These are phyloP conservation scores for Apiospora kogelbergensis DNA, from an alignment of 2,329 filamentous ascomycete genomes.

Conservation along the genomic window DNA sequence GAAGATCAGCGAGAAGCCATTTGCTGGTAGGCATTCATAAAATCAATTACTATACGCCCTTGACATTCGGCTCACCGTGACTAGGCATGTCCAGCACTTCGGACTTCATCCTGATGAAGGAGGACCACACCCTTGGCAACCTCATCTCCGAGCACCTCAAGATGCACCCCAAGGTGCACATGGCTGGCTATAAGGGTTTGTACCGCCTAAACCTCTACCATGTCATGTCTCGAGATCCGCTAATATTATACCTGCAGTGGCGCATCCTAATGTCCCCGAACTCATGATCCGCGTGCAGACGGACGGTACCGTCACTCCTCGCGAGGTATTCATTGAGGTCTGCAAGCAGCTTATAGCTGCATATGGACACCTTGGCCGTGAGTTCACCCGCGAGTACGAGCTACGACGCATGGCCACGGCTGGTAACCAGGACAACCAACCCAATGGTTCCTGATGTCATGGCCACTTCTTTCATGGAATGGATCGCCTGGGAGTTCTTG, in stretches of 20 bases:
- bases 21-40: slow-evolving; percentile 71
- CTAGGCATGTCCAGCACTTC: slow-evolving; percentile 90
- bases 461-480: neutral
- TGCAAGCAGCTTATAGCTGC: slow-evolving; percentile 83
- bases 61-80: slow-evolving; percentile 10
- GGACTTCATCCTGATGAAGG: slow-evolving; percentile 93
- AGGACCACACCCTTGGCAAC: slow-evolving; percentile 95
- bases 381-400: slow-evolving; percentile 92
- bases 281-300: slow-evolving; percentile 82
- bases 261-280: slow-evolving; percentile 61
- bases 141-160: slow-evolving; percentile 83
- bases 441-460: slow-evolving; percentile 21
- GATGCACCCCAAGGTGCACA: slow-evolving; percentile 78
- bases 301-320: slow-evolving; percentile 83
- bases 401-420: slow-evolving; percentile 79
- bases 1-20: slow-evolving; percentile 85
- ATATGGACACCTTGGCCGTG: slow-evolving; percentile 75
- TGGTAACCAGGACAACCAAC: slow-evolving; percentile 51
- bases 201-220: slow-evolving; percentile 17
- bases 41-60: neutral
- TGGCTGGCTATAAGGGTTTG: slow-evolving; percentile 88
- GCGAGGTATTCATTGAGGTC: slow-evolving; percentile 78
- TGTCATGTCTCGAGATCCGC: slow-evolving; percentile 7
- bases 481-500: neutral
- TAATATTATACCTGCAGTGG: slow-evolving; percentile 37